These are phyloP conservation scores for Pyrenochaeta sp. DNA, from an alignment of 2,329 filamentous ascomycete genomes.

Conservation along the genomic window DNA sequence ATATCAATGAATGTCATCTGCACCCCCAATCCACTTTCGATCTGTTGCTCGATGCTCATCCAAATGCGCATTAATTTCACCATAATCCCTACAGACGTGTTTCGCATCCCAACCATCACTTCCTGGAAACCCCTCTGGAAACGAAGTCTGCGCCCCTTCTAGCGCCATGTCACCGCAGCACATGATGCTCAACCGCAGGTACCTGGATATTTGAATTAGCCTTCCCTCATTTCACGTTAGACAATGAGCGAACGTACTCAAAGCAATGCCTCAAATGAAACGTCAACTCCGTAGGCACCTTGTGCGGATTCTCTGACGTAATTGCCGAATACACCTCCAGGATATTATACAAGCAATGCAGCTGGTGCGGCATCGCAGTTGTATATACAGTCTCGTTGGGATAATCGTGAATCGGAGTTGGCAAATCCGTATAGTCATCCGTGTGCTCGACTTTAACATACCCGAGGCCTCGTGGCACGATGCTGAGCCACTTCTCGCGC, in stretches of 20 bases:
- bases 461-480: neutral
- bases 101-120: neutral
- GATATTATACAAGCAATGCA: constrained; percentile 1
- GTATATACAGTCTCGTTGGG: neutral
- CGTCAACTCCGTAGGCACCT: neutral
- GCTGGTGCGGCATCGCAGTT: neutral
- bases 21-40: neutral
- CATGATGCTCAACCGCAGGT: neutral
- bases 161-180: neutral
- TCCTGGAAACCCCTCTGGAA: neutral
- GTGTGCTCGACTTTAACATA: neutral
- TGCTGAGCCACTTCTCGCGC: neutral
- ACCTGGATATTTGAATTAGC: neutral
- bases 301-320: neutral
- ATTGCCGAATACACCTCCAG: neutral
- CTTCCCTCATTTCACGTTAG: no score
- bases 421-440: neutral
- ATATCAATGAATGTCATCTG: constrained; percentile 3
- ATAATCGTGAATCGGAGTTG: neutral
- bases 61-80: neutral
- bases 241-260: neutral
- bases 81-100: neutral
- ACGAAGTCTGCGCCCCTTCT: neutral
- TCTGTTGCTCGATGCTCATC: neutral
- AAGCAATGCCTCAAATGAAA: constrained; percentile 1